These are phyloP conservation scores for Trichoderma atroviride DNA, from an alignment of 2,329 filamentous ascomycete species.

Conservation along the genomic window DNA sequence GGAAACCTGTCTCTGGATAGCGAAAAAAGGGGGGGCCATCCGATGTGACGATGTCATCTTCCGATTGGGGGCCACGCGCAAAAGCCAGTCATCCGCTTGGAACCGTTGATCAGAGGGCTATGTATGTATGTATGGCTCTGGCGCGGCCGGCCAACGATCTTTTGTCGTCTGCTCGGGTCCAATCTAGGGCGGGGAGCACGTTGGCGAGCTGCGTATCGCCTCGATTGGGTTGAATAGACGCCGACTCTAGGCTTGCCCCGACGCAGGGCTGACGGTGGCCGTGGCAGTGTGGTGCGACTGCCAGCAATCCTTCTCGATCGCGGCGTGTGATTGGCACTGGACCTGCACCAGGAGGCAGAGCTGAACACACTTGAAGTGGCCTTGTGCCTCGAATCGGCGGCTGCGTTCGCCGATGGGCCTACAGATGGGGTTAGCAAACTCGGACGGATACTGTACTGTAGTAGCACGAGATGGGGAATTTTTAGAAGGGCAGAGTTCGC, in stretches of 20 bases:
- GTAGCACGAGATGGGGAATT: neutral
- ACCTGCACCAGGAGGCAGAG: constrained; percentile 11
- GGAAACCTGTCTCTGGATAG: neutral
- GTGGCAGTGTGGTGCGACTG: constrained; percentile 20
- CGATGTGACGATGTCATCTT: constrained; percentile 34
- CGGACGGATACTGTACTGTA: too few species aligned
- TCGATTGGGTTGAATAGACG: constrained; percentile 41
- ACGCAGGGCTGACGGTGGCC: constrained; percentile 26
- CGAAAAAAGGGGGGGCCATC: constrained; percentile 15
- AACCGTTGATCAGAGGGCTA: constrained; percentile 33
- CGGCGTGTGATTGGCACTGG: constrained; percentile 26
- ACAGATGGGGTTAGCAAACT: neutral
- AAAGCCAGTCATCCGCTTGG: constrained; percentile 33
- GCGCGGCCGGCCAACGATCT: constrained; percentile 36
- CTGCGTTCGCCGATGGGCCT: constrained; percentile 18
- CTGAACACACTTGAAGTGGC: constrained; percentile 19
- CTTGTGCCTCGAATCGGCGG: constrained; percentile 15
- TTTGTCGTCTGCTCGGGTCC: constrained; percentile 31
- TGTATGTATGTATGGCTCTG: constrained; percentile 24
- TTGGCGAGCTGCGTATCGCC: neutral
- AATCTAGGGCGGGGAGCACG: constrained; percentile 11
- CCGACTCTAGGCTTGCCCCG: constrained; percentile 27
- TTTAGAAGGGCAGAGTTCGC: constrained; percentile 9
- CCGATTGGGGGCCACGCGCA: constrained; percentile 36
- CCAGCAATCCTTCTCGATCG: constrained; percentile 19